Evolutionary conservation across 768 basidiomycete genomes (phyloP).

Genomic region (Galerina marginata): DNA sequence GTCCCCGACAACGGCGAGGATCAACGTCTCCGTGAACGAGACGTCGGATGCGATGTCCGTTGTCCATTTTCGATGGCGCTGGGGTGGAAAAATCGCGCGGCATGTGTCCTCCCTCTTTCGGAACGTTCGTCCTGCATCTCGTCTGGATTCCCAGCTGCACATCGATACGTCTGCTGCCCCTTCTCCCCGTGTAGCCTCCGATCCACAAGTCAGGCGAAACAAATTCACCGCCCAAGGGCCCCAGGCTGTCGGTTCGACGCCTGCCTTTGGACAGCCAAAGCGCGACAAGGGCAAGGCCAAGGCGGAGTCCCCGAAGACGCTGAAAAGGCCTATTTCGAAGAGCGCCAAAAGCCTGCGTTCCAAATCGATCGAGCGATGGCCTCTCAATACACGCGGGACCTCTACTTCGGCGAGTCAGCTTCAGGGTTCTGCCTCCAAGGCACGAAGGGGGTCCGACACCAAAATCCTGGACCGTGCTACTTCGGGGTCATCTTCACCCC

Average conservation of each 20-base stretch:
- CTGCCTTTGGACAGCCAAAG: conserved; percentile 9
- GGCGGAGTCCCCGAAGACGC: conserved; percentile 18
- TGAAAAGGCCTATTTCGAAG: conserved; percentile 19
- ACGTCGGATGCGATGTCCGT: conserved; percentile 74
- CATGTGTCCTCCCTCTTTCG: conserved; percentile 59
- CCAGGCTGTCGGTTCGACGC: not conserved
- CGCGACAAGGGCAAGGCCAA: conserved; percentile 35
- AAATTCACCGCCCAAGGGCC: not conserved
- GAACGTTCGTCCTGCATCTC: conserved; percentile 36
- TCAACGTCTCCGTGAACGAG: conserved; percentile 75
- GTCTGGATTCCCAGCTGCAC: conserved; percentile 4
- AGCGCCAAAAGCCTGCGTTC: conserved; percentile 27
- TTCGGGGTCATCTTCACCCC: conserved; percentile 4
- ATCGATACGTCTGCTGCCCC: not conserved
- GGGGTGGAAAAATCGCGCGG: conserved; percentile 47
- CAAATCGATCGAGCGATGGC: conserved; percentile 39
- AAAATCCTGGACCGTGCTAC: conserved; percentile 6
- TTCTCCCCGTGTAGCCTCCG: conserved; percentile 13
- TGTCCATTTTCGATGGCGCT: conserved; percentile 67
- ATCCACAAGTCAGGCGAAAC: conserved; percentile 8
- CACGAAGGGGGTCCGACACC: conserved; percentile 19
- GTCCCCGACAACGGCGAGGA: conserved; percentile 37
- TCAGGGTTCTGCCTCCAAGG: conserved; percentile 13
- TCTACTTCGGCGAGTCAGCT: conserved; percentile 17
- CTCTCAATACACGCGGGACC: conserved; percentile 6